Evolutionary conservation across 495 filamentous ascomycete species (phyloP).

Genomic region (Penicillium mononematosum): DNA sequence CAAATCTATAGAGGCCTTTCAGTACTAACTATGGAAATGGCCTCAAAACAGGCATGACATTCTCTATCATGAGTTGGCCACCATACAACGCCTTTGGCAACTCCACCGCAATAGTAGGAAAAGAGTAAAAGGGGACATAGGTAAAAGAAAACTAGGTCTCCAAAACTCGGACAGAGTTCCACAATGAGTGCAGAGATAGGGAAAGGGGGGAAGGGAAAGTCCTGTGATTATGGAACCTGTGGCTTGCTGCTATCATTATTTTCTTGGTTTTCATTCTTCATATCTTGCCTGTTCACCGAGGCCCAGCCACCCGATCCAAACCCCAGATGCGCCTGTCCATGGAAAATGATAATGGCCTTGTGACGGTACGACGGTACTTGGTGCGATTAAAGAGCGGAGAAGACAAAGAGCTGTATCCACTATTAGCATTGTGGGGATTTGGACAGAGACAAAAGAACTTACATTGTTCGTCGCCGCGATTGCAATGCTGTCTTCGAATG

Average conservation of each 20-base stretch:
- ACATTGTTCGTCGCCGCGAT: conserved; percentile 99
- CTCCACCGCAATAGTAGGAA: conserved; percentile 19
- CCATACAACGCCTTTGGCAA: conserved; percentile 26
- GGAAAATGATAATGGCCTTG: conserved; percentile 27
- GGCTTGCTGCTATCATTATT: conserved; percentile 32
- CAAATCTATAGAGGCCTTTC: conserved; percentile 1
- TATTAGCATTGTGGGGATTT: conserved; percentile 21
- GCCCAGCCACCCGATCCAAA: conserved; percentile 22
- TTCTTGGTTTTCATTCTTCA: conserved; percentile 20
- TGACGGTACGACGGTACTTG: conserved; percentile 3
- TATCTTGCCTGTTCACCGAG: conserved; percentile 19
- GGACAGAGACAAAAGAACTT: conserved; percentile 40
- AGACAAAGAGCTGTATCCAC: conserved; percentile 78
- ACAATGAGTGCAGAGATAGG: conserved; percentile 4
- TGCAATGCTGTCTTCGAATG: conserved; percentile 98
- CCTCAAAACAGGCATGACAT: conserved; percentile 27
- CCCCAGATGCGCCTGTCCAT: conserved; percentile 32
- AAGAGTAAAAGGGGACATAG: neutral
- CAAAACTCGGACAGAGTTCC: conserved; percentile 7
- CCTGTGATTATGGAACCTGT: conserved; percentile 29
- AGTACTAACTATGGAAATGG: conserved; percentile 14
- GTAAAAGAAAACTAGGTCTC: conserved; percentile 12
- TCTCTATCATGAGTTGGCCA: conserved; percentile 30
- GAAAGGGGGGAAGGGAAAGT: conserved; percentile 15
- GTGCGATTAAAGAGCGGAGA: conserved; percentile 81